Base-by-base conservation (phyloP, 2,329 filamentous ascomycete species). In the Colletotrichum destructivum region DNA sequence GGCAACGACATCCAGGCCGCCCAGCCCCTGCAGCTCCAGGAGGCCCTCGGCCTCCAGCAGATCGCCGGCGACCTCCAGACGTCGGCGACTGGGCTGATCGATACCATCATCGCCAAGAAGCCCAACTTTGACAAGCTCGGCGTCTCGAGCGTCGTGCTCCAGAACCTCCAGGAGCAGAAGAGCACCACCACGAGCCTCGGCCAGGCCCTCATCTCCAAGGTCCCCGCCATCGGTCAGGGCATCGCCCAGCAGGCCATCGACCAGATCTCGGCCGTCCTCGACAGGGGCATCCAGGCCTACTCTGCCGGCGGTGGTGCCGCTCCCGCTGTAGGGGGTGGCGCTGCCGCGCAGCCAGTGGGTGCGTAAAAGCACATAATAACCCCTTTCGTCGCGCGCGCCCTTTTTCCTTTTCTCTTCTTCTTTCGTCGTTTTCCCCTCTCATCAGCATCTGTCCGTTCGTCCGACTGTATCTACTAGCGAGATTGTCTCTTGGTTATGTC, bases 171-270 rank as follows among this genome's bases (percentile, higher is more conserved):
- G 38, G 55, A 75, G 7, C 77, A 78, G 57, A 75, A 77, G 74
- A 49, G 52, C 2, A 61, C 66, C 16, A 49, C 75, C 31, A 7
- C 35, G 4, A 72, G 31, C 13, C 74, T 78, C 31, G 76, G 76
- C 62, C 54, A 69, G 35, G 74, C 74, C 46, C 74, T 78, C 60
- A 74, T 78, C 42, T 69, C 72, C 71, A 78, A 78, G 74, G 74
- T 78, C 18, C 77, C 77, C 61, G 72, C 72, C 8, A 75, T 78
- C 52, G 77, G 77, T 46, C 76, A 77, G 72, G 44, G 71, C 7
- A 77, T 78, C 60, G 77, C 77, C 18, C 74, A 78, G 71, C 73
- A 76, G 60, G 70, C 71, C 47, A 74, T 77, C 15, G 73, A 72
- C 40, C 71, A 76, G 71, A 75, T 78, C 51, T 73, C 68, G 71